Evolutionary conservation across 2,329 filamentous ascomycete genomes (phyloP).

Genomic region (Ploettnerulaceae sp.): DNA sequence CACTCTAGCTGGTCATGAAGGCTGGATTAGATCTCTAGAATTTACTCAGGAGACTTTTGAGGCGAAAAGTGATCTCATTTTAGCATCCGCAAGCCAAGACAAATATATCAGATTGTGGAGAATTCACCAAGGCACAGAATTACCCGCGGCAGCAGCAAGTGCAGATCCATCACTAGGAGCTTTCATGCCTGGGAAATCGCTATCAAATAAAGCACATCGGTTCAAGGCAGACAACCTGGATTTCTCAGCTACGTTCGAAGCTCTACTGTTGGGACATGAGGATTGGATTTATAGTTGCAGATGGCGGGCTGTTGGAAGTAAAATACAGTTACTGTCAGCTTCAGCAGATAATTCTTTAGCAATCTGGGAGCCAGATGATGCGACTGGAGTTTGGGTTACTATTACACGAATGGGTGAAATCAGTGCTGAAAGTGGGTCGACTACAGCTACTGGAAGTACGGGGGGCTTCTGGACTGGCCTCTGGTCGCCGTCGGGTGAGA

Average conservation of each 20-base stretch:
- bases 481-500: conserved; percentile 74
- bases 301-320: conserved; percentile 36
- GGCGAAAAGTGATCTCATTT: conserved; percentile 61
- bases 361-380: conserved; percentile 82
- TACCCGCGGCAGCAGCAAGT: conserved; percentile 51
- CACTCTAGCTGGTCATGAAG: conserved; percentile 83
- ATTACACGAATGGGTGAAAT: conserved; percentile 85
- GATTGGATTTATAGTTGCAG: conserved; percentile 92
- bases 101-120: conserved; percentile 96
- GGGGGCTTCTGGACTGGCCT: conserved; percentile 96
- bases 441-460: conserved; percentile 90
- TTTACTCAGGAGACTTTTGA: conserved; percentile 61
- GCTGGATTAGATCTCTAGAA: conserved; percentile 84
- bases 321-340: conserved; percentile 73
- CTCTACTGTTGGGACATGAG: conserved; percentile 87
- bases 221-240: conserved; percentile 56
- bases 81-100: conserved; percentile 94
- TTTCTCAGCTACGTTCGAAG: conserved; percentile 87
- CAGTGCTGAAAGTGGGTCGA: conserved; percentile 89
- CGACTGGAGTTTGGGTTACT: conserved; percentile 88
- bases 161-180: conserved; percentile 54
- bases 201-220: conserved; percentile 85
- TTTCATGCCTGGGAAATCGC: conserved; percentile 61
- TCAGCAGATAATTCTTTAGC: conserved; percentile 94
- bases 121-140: conserved; percentile 64